Base-by-base conservation (phyloP, 805 yeast species). In the Saturnispora quitensis region DNA sequence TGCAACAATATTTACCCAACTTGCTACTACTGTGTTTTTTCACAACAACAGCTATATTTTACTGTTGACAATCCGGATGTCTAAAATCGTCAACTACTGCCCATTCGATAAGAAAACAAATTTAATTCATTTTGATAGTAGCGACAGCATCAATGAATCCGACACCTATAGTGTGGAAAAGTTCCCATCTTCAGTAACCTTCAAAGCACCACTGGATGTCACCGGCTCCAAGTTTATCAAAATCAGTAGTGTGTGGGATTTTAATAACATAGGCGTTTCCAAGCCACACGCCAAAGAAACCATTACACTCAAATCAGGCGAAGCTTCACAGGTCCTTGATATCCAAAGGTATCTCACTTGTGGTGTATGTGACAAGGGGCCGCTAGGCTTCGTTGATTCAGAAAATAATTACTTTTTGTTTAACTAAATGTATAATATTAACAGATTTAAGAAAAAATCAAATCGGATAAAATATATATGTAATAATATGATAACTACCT, bases 331-430 rank as follows among this genome's bases (percentile, higher is more conserved):
- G 13, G 53, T 59, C 8, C 48, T 69, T 13, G 66, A 67, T 25
- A 65, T 84, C 22, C 75, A 75, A 45, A 68, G 89, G 50, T 71
- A 80, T 45, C 64, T 86, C 40, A 73, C 81, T 2, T 86, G 95
- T 63, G 79, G 89, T 5, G 89, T 82, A 54, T 86, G 95, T 67
- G 90, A 85, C 58, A 72, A 74, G 53, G 95, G 95, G 0, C 91
- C 91, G 0, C 59, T 86, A 18, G 95, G 95, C 20, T 82, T 75
- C 68, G 89, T 80, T 28, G 82, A 75, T 22, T 17, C 40, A 13
- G 9, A 18, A 13, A 24, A 40, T 7, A 20, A 40, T 8, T 48
- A 25, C 17, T 47, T 34, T 18, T 42, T 40, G 8, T 33, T 42
- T 25, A 36, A 17, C 22, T 24, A 36, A 40, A 40, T 31, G 28